phyloP scores from a whole-genome alignment of 164 flowering plant species.

The Chimonanthus salicifolius region DNA sequence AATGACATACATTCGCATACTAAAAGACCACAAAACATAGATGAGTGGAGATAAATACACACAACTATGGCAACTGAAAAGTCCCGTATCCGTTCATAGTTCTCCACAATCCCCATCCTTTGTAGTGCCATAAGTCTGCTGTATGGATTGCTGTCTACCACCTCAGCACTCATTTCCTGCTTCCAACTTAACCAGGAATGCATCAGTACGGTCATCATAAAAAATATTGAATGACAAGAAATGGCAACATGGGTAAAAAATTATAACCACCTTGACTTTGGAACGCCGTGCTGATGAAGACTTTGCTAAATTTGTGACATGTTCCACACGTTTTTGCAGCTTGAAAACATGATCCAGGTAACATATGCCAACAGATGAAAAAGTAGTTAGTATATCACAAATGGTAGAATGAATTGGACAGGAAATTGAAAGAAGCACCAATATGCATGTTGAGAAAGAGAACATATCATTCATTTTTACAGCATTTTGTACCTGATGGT shows the following conservation, averaged over 20 bases:
- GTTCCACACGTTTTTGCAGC: constrained; percentile 54
- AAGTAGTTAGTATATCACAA: background rate
- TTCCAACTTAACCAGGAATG: constrained; percentile 6
- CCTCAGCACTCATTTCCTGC: constrained; percentile 97
- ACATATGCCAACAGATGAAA: background rate
- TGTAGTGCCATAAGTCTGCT: constrained; percentile 99
- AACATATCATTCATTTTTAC: background rate
- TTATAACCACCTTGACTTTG: constrained; percentile 64
- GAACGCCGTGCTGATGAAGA: constrained; percentile 45
- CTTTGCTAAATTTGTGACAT: constrained; percentile 36
- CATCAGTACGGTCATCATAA: background rate
- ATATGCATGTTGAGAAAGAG: no score
- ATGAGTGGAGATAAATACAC: constrained; percentile 36
- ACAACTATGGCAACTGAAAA: constrained; percentile 97
- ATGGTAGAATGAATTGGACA: background rate
- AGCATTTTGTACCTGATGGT: no score
- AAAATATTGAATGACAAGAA: background rate
- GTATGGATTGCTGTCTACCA: constrained; percentile 95
- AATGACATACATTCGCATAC: background rate
- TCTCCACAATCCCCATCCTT: constrained; percentile 95
- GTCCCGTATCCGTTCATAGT: constrained; percentile 86
- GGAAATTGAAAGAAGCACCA: background rate
- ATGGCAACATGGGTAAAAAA: background rate
- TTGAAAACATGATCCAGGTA: no score
- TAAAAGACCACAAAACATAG: background rate